phyloP scores from a whole-genome alignment of 2,329 filamentous ascomycete species.

The Cryphonectria carpinicola region DNA sequence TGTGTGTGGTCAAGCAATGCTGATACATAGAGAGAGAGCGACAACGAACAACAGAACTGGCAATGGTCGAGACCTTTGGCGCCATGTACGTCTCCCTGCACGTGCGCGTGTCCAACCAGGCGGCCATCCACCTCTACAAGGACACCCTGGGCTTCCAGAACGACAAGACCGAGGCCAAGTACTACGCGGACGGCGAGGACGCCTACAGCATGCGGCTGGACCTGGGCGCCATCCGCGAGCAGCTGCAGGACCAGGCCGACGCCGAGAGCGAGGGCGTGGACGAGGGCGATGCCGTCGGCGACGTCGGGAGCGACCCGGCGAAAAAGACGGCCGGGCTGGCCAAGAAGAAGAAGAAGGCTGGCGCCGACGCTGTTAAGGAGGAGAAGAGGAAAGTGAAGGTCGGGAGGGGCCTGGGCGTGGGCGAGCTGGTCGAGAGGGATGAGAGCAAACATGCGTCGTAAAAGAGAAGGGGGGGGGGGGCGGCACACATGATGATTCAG shows the following conservation, averaged over 20 bases:
- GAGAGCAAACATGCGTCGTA: constrained; percentile 55
- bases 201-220: constrained; percentile 94
- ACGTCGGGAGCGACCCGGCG: constrained; percentile 57
- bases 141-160: constrained; percentile 88
- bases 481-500: not conserved
- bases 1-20: not conserved
- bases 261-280: constrained; percentile 47
- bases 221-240: constrained; percentile 63
- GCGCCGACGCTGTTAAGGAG: constrained; percentile 44
- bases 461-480: not conserved
- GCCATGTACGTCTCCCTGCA: constrained; percentile 94
- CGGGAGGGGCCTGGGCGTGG: constrained; percentile 78
- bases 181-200: constrained; percentile 98
- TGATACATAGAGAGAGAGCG: not conserved
- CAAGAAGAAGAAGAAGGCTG: constrained; percentile 30
- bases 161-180: constrained; percentile 84
- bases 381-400: constrained; percentile 85
- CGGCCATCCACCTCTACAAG: constrained; percentile 89
- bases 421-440: constrained; percentile 73
- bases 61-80: constrained; percentile 94
- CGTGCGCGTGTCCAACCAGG: constrained; percentile 91
- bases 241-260: constrained; percentile 49
- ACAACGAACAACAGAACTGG: constrained; percentile 66
- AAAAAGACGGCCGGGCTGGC: constrained; percentile 36
- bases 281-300: constrained; percentile 73